Evolutionary conservation across 768 basidiomycete genomes (phyloP).

Genomic region (Rhizopogon sp.): DNA sequence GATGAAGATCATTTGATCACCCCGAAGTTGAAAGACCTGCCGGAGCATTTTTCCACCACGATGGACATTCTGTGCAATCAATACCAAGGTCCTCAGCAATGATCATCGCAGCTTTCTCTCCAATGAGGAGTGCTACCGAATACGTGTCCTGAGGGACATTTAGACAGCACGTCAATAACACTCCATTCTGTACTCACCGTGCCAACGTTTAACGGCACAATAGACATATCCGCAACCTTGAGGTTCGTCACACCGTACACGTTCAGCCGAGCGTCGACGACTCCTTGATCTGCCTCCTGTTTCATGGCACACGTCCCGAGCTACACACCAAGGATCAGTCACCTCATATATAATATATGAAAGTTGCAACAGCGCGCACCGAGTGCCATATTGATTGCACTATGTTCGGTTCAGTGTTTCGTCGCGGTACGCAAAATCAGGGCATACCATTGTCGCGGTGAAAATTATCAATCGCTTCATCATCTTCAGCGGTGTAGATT

Average conservation of each 20-base stretch:
- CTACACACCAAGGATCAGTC: slow-evolving; percentile 22
- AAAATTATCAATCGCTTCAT: slow-evolving; percentile 27
- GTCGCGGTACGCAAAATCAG: not conserved
- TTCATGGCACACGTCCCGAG: slow-evolving; percentile 69
- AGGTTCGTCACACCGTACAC: slow-evolving; percentile 56
- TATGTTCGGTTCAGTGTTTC: slow-evolving; percentile 9
- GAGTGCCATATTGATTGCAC: slow-evolving; percentile 35
- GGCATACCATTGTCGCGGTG: slow-evolving; percentile 14
- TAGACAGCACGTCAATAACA: slow-evolving; percentile 4
- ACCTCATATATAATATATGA: not conserved
- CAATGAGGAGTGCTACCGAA: slow-evolving; percentile 35
- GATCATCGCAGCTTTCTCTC: slow-evolving; percentile 53
- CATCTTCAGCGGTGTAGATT: slow-evolving; percentile 29
- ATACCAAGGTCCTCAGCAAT: slow-evolving; percentile 47
- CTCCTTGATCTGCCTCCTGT: slow-evolving; percentile 50
- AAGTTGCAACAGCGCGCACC: slow-evolving; percentile 9
- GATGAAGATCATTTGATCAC: too few relatives aligned
- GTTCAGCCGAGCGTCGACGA: slow-evolving; percentile 56
- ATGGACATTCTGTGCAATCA: too few relatives aligned
- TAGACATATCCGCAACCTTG: slow-evolving; percentile 52
- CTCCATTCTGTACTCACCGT: slow-evolving; percentile 13
- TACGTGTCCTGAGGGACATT: slow-evolving; percentile 27
- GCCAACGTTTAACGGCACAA: slow-evolving; percentile 29
- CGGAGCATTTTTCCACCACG: too few relatives aligned
- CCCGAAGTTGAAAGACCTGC: too few relatives aligned